phyloP scores from a whole-genome alignment of 345 rosid species.

The Cardiospermum halicacabum region DNA sequence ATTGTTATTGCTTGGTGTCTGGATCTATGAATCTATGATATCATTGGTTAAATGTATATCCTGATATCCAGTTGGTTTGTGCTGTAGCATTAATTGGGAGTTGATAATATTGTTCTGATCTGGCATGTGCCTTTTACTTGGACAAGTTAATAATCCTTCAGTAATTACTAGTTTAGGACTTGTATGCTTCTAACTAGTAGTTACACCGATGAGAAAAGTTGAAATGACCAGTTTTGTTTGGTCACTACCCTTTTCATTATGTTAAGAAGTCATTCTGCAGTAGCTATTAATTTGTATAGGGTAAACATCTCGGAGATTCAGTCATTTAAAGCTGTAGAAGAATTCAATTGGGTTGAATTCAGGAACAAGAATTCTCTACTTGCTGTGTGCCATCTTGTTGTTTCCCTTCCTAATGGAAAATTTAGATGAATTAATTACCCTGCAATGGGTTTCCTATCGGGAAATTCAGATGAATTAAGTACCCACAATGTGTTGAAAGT shows the following conservation, averaged over 20 bases:
- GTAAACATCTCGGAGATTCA: neutral
- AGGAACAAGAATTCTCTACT: neutral
- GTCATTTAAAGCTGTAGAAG: neutral
- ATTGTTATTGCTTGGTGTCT: neutral
- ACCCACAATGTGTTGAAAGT: neutral
- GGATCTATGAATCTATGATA: neutral
- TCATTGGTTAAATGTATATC: neutral
- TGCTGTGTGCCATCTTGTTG: neutral
- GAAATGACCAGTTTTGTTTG: neutral
- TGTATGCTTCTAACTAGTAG: neutral
- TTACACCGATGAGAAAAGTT: neutral
- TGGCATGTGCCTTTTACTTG: slow-evolving; percentile 2
- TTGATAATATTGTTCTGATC: slow-evolving; percentile 1
- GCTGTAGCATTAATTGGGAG: neutral
- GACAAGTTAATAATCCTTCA: neutral
- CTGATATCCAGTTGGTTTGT: neutral
- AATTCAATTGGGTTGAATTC: neutral
- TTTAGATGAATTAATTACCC: neutral
- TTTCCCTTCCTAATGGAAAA: neutral
- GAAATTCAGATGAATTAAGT: neutral
- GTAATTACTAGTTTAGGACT: neutral
- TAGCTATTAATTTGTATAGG: neutral
- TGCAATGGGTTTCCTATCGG: neutral
- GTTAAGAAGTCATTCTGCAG: neutral
- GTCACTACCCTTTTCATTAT: neutral